Evolutionary conservation across 257 asterid species (phyloP).

Genomic region (Plectranthus barbatus): DNA sequence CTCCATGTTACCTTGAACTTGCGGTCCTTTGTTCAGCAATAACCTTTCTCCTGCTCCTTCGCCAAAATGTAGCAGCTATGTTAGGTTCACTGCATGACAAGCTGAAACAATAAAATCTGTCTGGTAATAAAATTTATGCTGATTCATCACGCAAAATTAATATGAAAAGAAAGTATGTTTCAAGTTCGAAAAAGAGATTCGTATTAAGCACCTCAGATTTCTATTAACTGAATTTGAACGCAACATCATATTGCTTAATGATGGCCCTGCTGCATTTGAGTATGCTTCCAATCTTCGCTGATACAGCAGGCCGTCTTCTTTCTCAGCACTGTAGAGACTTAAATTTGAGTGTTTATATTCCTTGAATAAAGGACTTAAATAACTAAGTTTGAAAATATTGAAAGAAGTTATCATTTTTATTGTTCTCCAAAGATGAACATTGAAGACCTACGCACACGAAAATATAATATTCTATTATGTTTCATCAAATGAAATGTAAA

Average conservation of each 20-base stretch:
- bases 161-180: neutral
- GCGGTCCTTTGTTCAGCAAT: slow-evolving; percentile 92
- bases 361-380: neutral
- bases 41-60: slow-evolving; percentile 86
- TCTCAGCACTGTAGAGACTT: slow-evolving; percentile 55
- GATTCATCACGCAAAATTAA: neutral
- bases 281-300: slow-evolving; percentile 72
- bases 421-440: neutral
- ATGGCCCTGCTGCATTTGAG: slow-evolving; percentile 71
- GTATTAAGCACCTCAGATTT: slow-evolving; percentile 57
- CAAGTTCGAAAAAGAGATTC: slow-evolving; percentile 1
- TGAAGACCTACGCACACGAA: too few relatives aligned
- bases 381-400: slow-evolving; percentile 4
- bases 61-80: slow-evolving; percentile 87
- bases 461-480: too few relatives aligned
- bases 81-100: slow-evolving; percentile 88
- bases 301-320: slow-evolving; percentile 65
- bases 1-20: slow-evolving; percentile 68
- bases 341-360: neutral
- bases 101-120: slow-evolving; percentile 42
- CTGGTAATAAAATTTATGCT: slow-evolving; percentile 10
- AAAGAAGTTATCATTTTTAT: slow-evolving; percentile 3
- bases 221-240: slow-evolving; percentile 76
- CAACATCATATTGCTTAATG: slow-evolving; percentile 77
- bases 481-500: neutral